Percentiles rank a stretch among this genome's conserved stretches.
Conservation (phyloP, 805 yeast species). For the Kodamaea hsintzibuensis region DNA sequence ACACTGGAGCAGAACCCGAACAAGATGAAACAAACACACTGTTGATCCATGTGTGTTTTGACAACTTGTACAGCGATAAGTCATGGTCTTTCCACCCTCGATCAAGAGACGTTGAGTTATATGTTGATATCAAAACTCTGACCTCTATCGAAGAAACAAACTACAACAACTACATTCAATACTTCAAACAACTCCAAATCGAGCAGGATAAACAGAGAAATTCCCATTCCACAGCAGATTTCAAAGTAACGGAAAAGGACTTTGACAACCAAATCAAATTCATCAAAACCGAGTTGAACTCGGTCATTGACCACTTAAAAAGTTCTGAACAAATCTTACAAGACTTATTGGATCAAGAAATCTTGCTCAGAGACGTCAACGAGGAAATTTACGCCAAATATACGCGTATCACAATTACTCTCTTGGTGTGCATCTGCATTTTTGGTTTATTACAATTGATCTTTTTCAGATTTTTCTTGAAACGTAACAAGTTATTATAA, state of each 20-base stretch:
- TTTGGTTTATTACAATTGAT: constrained; percentile 34
- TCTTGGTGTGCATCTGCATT: constrained; percentile 27
- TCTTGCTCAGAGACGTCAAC: constrained; percentile 36
- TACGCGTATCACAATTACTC: constrained; percentile 27
- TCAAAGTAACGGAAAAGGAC: constrained; percentile 30
- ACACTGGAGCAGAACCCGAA: constrained; percentile 7
- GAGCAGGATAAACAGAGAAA: constrained; percentile 9
- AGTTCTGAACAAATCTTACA: constrained; percentile 28
- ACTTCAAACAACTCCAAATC: constrained; percentile 23
- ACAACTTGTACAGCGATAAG: constrained; percentile 41
- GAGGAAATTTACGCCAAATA: constrained; percentile 38
- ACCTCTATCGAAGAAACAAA: constrained; percentile 35
- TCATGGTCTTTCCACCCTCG: constrained; percentile 43
- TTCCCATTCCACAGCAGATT: constrained; percentile 10
- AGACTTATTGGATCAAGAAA: constrained; percentile 35
- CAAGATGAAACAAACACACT: constrained; percentile 17
- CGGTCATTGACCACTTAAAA: constrained; percentile 30
- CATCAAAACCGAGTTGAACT: constrained; percentile 33
- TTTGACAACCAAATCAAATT: constrained; percentile 31
- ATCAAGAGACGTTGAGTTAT: constrained; percentile 32
- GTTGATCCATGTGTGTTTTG: constrained; percentile 41
- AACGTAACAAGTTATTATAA: constrained; percentile 23
- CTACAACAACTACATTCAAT: constrained; percentile 36
- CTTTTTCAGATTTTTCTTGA: constrained; percentile 32
- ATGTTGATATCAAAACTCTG: constrained; percentile 37